phyloP scores from a whole-genome alignment of 1,284 basidiomycete genomes.

The Waitea zeae region DNA sequence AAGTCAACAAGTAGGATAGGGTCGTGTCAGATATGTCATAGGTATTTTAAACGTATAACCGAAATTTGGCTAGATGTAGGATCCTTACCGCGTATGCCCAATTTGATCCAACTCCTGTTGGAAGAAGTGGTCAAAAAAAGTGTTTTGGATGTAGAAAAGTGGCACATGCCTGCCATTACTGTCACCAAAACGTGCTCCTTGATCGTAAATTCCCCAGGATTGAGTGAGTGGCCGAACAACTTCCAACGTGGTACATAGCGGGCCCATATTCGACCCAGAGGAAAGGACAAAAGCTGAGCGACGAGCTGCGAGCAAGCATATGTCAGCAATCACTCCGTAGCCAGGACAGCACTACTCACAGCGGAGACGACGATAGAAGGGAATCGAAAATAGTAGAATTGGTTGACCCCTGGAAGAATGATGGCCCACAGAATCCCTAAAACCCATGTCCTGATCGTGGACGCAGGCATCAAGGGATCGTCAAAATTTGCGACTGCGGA shows the following conservation, averaged over 20 bases:
- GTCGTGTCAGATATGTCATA: too few relatives aligned
- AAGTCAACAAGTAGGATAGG: too few relatives aligned
- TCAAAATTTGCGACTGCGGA: constrained; percentile 63
- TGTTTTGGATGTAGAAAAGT: not conserved
- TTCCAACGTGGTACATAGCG: constrained; percentile 33
- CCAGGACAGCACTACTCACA: too few relatives aligned
- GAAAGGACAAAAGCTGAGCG: constrained; percentile 46
- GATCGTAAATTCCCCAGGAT: constrained; percentile 49
- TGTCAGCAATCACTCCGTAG: too few relatives aligned
- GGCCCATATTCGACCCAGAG: constrained; percentile 45
- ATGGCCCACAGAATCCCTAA: constrained; percentile 29
- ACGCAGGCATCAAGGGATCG: constrained; percentile 40
- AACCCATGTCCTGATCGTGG: constrained; percentile 49
- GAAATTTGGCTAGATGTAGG: too few relatives aligned
- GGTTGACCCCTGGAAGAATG: constrained; percentile 36
- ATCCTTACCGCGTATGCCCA: constrained; percentile 58
- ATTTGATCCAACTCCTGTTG: constrained; percentile 50
- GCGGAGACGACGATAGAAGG: constrained; percentile 27
- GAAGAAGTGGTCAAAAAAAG: constrained; percentile 35
- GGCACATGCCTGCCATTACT: not conserved
- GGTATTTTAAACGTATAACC: too few relatives aligned
- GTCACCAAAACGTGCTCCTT: constrained; percentile 47
- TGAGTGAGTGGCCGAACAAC: constrained; percentile 38
- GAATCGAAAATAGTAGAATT: constrained; percentile 54
- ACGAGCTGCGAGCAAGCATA: constrained; percentile 24